Base-by-base conservation (phyloP, 75 land plant species). In the Sequoia sempervirens region DNA sequence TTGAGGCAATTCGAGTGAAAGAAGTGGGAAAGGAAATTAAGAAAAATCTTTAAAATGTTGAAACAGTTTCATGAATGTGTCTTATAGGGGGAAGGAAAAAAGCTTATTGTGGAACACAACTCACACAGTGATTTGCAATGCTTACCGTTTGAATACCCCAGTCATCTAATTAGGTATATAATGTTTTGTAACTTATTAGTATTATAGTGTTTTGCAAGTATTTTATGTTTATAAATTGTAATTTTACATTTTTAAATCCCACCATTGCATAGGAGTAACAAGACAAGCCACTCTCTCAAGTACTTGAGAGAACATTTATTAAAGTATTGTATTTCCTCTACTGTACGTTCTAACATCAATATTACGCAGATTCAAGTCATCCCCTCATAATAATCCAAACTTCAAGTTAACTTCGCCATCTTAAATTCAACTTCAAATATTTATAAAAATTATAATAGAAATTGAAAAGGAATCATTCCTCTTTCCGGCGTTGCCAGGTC, bases 51-150 rank as follows among this genome's bases (percentile, higher is more conserved):
- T 85, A 52, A 41, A 73, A 72, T 85, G 80, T 84, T 32, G 75
- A 69, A 34, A 30, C 56, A 43, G 3, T 80, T 17, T 30, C 74
- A 26, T 26, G 69, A 5, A n/a, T 78, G 20, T 54, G 81, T 28
- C 26, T 50, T 12, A 14, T 46, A 68, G 66, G 54, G 10, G 81
- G 4, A 80, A 64, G 46, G 69, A 70, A 28, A 74, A 72, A n/a
- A n/a, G 18, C 84, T 86, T 69, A 76, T 86, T 52, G 90, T 89
- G 17, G 90, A 88, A 28, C 90, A 89, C 37, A 85, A 73, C 56
- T 69, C 86, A 79, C 83, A 86, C 26, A 88, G 86, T 86, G 90
- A 86, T 75, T 70, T 89, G 38, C 78, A 82, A 37, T 89, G 90
- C 79, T 82, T 86, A 17, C 54, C 70, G 46, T 30, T 89, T 50